Conservation (phyloP, 2,329 filamentous ascomycete genomes). For the Aspergillus arachidicola region DNA sequence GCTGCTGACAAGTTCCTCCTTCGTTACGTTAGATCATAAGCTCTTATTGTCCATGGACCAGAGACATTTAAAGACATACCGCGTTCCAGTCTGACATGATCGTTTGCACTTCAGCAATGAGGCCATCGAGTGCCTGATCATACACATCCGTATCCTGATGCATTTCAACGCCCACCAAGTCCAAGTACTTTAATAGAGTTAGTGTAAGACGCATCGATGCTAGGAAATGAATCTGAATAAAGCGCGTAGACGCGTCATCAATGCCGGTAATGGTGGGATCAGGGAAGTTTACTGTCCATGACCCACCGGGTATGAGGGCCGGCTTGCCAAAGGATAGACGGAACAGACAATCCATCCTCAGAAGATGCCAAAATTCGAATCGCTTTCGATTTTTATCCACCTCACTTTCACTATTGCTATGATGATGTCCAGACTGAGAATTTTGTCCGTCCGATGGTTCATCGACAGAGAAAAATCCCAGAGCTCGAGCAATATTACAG, state of each 20-base stretch:
- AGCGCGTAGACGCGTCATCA: constrained; percentile 18
- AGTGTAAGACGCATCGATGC: constrained; percentile 21
- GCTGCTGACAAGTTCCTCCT: constrained; percentile 17
- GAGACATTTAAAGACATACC: constrained; percentile 1
- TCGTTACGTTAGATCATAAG: not conserved
- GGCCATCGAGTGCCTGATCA: constrained; percentile 13
- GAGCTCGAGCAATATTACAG: constrained; percentile 12
- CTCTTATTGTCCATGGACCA: not conserved
- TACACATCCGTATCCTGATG: not conserved
- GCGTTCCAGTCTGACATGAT: constrained; percentile 19
- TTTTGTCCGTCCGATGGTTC: not conserved
- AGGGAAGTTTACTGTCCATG: constrained; percentile 24
- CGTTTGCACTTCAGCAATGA: constrained; percentile 16
- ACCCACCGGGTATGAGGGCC: constrained; percentile 15
- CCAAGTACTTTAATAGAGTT: constrained; percentile 16
- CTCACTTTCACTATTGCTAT: not conserved
- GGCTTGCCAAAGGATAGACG: constrained; percentile 22
- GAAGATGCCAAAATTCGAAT: constrained; percentile 26
- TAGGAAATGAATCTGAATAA: constrained; percentile 22
- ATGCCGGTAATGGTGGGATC: constrained; percentile 20
- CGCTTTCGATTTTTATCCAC: constrained; percentile 20
- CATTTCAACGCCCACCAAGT: constrained; percentile 4
- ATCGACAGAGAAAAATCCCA: constrained; percentile 23
- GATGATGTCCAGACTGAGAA: not conserved
- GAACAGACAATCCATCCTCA: constrained; percentile 22